Base-by-base conservation (phyloP, 2,329 filamentous ascomycete genomes). In the Aspergillus fumigatus region DNA sequence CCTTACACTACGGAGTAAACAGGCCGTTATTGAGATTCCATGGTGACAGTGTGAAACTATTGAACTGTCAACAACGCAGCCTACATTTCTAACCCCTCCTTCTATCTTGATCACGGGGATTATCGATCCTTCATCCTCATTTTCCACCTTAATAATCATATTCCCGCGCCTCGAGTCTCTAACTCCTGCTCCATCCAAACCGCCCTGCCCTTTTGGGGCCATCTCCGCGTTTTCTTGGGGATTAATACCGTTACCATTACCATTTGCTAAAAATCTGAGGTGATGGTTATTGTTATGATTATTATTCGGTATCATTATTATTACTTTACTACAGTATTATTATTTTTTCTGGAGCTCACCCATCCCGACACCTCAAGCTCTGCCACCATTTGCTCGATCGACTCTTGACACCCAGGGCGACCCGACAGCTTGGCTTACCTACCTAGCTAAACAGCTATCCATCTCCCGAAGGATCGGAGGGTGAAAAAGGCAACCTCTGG, bases 341-440 rank as follows among this genome's bases (percentile, higher is more conserved):
- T 26, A 26, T 26, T 26, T 53, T 27, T 54, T 17, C 21, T 48
- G 47, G 14, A 25, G 19, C 47, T 27, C 51, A 35, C 51, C 50
- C 8, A 47, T 29, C 25, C 40, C 41, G 45, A n/a, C 35, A 43
- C 23, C 50, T 29, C n/a, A 14, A 50, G 25, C 25, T 27, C 38
- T 48, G 32, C 43, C 48, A 55, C 48, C 49, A 48, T 56, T 59
- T 38, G 32, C 41, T 45, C 52, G 58, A 60, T 61, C 59, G 50
- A 53, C 54, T 48, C 38, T 56, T 59, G 19, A 45, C 41, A 53
- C 53, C 54, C 54, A 53, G 57, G 48, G 48, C 51, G 59, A 62
- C 63, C 62, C 63, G 61, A 61, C 64, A 63, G 59, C 58, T 61
- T 59, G 64, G 62, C 61, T 59, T 59, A 54, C 32, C 32, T 17